A percentile compares a stretch with the other conserved stretches of the same genome.
Conservation (phyloP, 805 yeast species). For the Yamadazyma philogaea region DNA sequence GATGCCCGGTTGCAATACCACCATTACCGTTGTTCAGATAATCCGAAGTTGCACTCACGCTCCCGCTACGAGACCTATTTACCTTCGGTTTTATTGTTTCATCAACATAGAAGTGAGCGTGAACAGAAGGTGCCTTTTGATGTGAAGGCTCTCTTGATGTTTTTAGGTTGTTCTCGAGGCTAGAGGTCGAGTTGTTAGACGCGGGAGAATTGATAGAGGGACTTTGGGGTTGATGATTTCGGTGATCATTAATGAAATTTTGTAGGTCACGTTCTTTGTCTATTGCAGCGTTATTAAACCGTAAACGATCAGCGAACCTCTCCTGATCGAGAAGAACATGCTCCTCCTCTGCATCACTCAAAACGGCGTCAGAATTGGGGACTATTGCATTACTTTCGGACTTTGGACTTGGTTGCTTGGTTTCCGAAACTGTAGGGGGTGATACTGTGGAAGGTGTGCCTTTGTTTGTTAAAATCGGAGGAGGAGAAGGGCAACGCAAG, state of each 20-base stretch:
- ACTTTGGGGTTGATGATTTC: constrained; percentile 40
- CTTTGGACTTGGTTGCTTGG: constrained; percentile 1
- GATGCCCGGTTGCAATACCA: neutral
- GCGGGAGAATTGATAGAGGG: constrained; percentile 23
- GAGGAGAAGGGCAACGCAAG: constrained; percentile 69
- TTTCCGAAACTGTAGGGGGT: constrained; percentile 10
- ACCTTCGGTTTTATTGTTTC: constrained; percentile 53
- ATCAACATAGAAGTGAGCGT: constrained; percentile 74
- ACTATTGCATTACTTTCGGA: constrained; percentile 19
- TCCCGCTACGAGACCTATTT: constrained; percentile 39
- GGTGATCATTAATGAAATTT: constrained; percentile 49
- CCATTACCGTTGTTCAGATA: constrained; percentile 10
- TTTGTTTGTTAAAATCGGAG: constrained; percentile 51
- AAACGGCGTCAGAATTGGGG: constrained; percentile 46
- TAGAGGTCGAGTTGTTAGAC: constrained; percentile 19
- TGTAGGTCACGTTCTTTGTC: constrained; percentile 51
- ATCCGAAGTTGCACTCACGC: constrained; percentile 27
- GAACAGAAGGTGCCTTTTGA: constrained; percentile 61
- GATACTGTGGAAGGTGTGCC: constrained; percentile 12
- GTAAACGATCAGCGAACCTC: constrained; percentile 6
- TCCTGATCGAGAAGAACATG: constrained; percentile 1
- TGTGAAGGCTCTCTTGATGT: constrained; percentile 38
- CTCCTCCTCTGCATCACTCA: constrained; percentile 24
- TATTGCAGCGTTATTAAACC: constrained; percentile 6
- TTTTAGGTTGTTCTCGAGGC: constrained; percentile 24